A percentile compares a stretch with the other conserved stretches of the same genome.
Conservation (phyloP, 352 stramenopile species). For the Globisporangium cystogenes region DNA sequence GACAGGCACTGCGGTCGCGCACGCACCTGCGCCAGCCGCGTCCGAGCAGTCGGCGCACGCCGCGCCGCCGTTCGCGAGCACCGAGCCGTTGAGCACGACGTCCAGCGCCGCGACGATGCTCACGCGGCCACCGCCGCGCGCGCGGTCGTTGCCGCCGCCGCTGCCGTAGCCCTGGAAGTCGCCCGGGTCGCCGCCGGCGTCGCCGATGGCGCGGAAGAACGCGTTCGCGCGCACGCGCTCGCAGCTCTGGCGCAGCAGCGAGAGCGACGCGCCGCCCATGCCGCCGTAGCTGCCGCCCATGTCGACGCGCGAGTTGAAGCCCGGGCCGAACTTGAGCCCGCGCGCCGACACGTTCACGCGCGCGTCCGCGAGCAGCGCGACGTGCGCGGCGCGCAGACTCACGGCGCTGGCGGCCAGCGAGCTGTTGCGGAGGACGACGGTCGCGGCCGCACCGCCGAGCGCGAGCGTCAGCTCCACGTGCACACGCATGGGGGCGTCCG, state of each 20-base stretch:
- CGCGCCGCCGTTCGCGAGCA: constrained; percentile 61
- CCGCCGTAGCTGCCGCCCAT: constrained; percentile 72
- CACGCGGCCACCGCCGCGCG: constrained; percentile 63
- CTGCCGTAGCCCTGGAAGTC: constrained; percentile 84
- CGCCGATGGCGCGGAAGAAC: constrained; percentile 64
- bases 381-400: constrained; percentile 34
- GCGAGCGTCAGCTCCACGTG: constrained; percentile 49
- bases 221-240: constrained; percentile 46
- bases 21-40: constrained; percentile 48
- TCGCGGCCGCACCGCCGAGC: constrained; percentile 26
- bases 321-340: constrained; percentile 76
- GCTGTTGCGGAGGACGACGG: constrained; percentile 41
- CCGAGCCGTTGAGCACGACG: constrained; percentile 53
- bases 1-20: background rate
- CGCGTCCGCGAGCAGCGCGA: constrained; percentile 39
- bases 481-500: constrained; percentile 34
- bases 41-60: constrained; percentile 46
- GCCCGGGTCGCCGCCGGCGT: constrained; percentile 34
- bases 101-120: constrained; percentile 26
- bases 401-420: constrained; percentile 53
- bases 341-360: constrained; percentile 47
- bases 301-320: constrained; percentile 66
- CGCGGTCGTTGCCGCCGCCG: constrained; percentile 53
- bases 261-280: constrained; percentile 65
- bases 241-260: constrained; percentile 26